Conservation (phyloP, 2,329 filamentous ascomycete genomes). For the Colletotrichum sp. region DNA sequence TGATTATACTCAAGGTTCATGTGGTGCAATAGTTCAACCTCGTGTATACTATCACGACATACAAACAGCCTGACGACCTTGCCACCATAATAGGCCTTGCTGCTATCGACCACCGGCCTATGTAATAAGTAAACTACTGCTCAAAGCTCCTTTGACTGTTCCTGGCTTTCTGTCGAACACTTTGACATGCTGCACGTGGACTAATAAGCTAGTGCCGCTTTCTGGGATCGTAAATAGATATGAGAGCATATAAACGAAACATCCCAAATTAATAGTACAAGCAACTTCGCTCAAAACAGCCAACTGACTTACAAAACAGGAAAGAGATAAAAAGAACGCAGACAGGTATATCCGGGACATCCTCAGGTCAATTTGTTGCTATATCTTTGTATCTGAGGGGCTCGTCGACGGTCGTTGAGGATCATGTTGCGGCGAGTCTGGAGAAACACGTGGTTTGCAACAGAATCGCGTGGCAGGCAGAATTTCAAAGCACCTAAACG, state of each 20-base stretch:
- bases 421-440: neutral
- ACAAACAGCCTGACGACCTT: neutral
- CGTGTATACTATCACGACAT: neutral
- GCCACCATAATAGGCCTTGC: neutral
- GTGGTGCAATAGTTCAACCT: neutral
- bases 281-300: neutral
- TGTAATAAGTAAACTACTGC: accelerated
- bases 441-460: neutral
- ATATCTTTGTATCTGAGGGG: neutral
- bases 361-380: neutral
- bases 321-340: neutral
- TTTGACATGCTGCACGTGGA: neutral
- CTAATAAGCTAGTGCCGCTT: neutral
- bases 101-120: neutral
- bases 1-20: neutral
- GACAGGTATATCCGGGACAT: neutral
- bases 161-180: neutral
- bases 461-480: neutral
- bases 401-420: neutral
- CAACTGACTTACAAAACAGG: neutral
- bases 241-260: neutral
- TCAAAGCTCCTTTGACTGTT: neutral
- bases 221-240: neutral
- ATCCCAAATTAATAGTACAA: neutral
- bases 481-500: neutral